phyloP scores from a whole-genome alignment of 805 yeast genomes.

The Cyberlindnera amylophila region DNA sequence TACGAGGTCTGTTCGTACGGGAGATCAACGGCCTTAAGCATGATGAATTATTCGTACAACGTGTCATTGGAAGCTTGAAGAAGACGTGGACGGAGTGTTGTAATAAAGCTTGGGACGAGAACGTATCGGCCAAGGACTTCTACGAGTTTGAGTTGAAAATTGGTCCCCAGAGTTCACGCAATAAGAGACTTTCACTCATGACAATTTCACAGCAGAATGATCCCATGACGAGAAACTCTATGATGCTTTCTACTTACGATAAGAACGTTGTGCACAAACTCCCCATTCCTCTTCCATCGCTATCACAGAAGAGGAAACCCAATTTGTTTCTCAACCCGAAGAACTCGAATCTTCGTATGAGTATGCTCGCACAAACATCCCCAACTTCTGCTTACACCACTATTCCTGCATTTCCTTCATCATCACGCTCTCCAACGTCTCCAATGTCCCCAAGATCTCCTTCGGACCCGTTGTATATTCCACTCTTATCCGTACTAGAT shows the following conservation, averaged over 20 bases:
- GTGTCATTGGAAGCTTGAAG: constrained; percentile 43
- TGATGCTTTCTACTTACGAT: constrained; percentile 31
- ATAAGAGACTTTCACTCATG: constrained; percentile 33
- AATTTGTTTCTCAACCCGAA: constrained; percentile 22
- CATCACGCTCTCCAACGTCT: constrained; percentile 9
- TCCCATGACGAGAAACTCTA: constrained; percentile 40
- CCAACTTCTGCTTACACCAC: constrained; percentile 5
- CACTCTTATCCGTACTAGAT: constrained; percentile 19
- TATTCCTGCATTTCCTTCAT: constrained; percentile 2
- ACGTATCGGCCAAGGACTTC: constrained; percentile 26
- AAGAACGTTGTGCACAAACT: constrained; percentile 21
- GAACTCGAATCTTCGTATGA: constrained; percentile 24
- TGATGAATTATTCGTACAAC: constrained; percentile 28
- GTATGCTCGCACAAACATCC: constrained; percentile 8
- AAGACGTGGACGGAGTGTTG: constrained; percentile 44
- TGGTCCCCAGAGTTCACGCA: constrained; percentile 27
- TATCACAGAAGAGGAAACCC: constrained; percentile 14
- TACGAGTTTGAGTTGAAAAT: constrained; percentile 20
- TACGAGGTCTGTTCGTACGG: constrained; percentile 43
- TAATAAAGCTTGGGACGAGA: constrained; percentile 28
- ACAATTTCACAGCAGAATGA: constrained; percentile 37
- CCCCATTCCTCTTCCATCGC: constrained; percentile 18
- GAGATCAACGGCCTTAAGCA: constrained; percentile 28
- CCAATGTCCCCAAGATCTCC: constrained; percentile 9
- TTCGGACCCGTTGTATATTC: constrained; percentile 16